Evolutionary conservation across 169 alveolate species (phyloP).

Genomic region (Plasmodium cynomolgi): DNA sequence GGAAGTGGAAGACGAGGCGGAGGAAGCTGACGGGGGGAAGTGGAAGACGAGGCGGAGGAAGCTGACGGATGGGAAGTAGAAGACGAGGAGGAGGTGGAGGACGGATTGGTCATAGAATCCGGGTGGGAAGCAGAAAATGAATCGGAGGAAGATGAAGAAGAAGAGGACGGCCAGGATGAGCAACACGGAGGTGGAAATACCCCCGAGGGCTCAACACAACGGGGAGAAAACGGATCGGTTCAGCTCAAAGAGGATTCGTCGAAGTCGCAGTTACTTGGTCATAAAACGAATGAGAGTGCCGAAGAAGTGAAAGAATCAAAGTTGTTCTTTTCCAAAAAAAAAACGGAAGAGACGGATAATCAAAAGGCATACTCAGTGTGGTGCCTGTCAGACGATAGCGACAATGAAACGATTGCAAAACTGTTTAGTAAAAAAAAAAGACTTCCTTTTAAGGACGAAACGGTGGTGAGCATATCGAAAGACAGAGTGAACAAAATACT

Average conservation of each 20-base stretch:
- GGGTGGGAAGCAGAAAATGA: neutral
- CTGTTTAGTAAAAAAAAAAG: slow-evolving; percentile 11
- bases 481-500: slow-evolving; percentile 14
- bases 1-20: neutral
- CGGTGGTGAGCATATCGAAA: neutral
- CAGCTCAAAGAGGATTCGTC: neutral
- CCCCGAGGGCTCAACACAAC: neutral
- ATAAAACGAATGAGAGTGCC: neutral
- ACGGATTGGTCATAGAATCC: neutral
- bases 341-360: slow-evolving; percentile 3
- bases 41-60: neutral
- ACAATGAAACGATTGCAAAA: slow-evolving; percentile 35
- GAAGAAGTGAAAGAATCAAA: neutral
- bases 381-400: slow-evolving; percentile 53
- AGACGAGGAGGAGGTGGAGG: neutral
- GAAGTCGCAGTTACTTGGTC: neutral
- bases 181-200: neutral
- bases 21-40: neutral
- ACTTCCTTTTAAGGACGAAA: neutral
- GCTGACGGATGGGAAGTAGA: neutral
- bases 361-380: neutral
- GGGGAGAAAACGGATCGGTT: neutral
- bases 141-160: neutral
- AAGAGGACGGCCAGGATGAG: neutral
- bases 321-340: neutral